Evolutionary conservation across 805 yeast species (phyloP), one percentile per base, ranked within the genome.

Genomic region (Hanseniaspora guilliermondii): DNA sequence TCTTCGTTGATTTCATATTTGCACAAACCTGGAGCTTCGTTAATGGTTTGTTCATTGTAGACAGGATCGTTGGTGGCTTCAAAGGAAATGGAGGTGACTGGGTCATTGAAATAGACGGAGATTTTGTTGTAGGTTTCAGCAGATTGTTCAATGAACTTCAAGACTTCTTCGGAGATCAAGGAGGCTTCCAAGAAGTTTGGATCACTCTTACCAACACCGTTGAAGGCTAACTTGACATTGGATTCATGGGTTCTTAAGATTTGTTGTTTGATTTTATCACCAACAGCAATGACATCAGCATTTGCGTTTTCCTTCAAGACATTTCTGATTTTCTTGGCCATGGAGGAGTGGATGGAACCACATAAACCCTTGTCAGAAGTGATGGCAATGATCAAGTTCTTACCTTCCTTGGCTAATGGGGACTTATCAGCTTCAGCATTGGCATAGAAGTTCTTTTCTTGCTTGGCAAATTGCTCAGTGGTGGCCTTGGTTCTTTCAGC

Each of bases 311-410:
- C 84, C 35, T 65, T 74, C 56, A 82, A 67, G 73, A 81, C 79
- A 60, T 62, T 67, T 75, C 94, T 87, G 58, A 95, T 85, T 59
- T 85, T 80, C 75, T 91, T 88, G 64, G 96, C 85, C 64, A 91
- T 74, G 75, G 87, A 95, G 53, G 98, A 81, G 76, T 93, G 98
- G 68, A 93, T 87, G 47, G 97, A 89, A 65, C 98, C 98, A 80
- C 98, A 93, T 65, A 93, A 80, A 69, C 98, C 98, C 77, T 93
- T 93, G 76, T 93, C 98, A 57, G 96, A 87, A 48, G 97, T 84
- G 60, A 88, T 80, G 56, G 89, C 96, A 66, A 91, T 76, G 62
- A 91, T 73, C 68, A 93, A 79, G 60, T 85, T 80, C 73, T 83
- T 85, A 65, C 76, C 76, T 49, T 63, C 60, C 36, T 65, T 65